Conservation (phyloP, 2,329 filamentous ascomycete genomes). For the Exophiala bonariae region DNA sequence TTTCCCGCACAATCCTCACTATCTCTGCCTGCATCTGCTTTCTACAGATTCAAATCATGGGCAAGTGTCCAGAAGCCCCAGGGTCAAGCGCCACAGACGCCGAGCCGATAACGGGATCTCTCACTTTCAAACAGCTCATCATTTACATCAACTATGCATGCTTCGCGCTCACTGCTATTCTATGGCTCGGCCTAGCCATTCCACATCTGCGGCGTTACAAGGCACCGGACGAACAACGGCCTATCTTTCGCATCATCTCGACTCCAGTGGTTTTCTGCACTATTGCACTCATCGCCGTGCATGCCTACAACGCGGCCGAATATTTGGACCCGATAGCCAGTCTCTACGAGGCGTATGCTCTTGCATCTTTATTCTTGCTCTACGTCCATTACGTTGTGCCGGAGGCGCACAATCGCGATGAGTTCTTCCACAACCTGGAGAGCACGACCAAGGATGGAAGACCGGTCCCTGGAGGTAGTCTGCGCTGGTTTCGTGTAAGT, state of each 20-base stretch:
- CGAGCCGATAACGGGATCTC: slow-evolving; percentile 9
- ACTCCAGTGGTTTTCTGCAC: slow-evolving; percentile 14
- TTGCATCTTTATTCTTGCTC: slow-evolving; percentile 20
- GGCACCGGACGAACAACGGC: slow-evolving; percentile 20
- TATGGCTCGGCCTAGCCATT: slow-evolving; percentile 13
- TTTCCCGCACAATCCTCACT: too few relatives aligned
- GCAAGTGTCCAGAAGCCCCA: slow-evolving; percentile 5
- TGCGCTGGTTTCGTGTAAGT: slow-evolving; percentile 53
- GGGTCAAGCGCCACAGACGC: neutral
- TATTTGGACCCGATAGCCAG: slow-evolving; percentile 15
- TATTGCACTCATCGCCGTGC: slow-evolving; percentile 13
- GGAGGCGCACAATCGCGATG: slow-evolving; percentile 9
- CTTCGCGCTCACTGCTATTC: slow-evolving; percentile 9
- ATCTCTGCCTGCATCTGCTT: too few relatives aligned
- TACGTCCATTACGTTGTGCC: slow-evolving; percentile 19
- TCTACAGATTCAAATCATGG: neutral
- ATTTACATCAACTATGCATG: slow-evolving; percentile 11
- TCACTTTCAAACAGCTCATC: slow-evolving; percentile 17
- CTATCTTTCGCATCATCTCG: slow-evolving; percentile 18
- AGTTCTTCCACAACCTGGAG: slow-evolving; percentile 16
- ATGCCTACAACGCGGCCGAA: slow-evolving; percentile 10
- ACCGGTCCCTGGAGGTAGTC: slow-evolving; percentile 7
- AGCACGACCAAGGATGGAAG: slow-evolving; percentile 5
- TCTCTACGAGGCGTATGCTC: slow-evolving; percentile 18
- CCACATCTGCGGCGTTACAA: slow-evolving; percentile 17